These are phyloP conservation scores for Beauveria medogensis DNA, from an alignment of 2,329 filamentous ascomycete genomes.

Conservation along the genomic window DNA sequence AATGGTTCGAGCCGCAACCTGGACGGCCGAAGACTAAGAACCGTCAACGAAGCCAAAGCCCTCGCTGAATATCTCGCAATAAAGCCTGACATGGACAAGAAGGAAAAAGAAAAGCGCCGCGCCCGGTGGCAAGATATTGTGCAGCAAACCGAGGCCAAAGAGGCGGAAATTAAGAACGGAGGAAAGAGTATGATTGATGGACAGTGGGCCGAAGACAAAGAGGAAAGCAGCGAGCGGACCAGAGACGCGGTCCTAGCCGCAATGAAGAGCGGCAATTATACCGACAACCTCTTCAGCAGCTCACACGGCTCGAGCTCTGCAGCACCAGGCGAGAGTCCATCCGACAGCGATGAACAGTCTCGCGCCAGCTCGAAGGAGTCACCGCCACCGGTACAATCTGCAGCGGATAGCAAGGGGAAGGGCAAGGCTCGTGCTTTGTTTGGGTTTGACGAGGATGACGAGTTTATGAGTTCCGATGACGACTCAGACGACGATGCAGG, in stretches of 20 bases:
- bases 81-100: conserved; percentile 94
- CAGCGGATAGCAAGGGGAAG: conserved; percentile 27
- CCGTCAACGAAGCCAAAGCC: conserved; percentile 90
- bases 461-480: conserved; percentile 63
- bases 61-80: conserved; percentile 90
- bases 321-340: conserved; percentile 21
- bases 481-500: conserved; percentile 36
- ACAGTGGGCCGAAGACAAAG: conserved; percentile 92
- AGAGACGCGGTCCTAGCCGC: conserved; percentile 65
- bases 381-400: conserved; percentile 37
- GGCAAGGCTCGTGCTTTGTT: conserved; percentile 49
- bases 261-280: conserved; percentile 56
- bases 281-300: conserved; percentile 50
- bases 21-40: conserved; percentile 81
- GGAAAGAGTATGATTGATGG: conserved; percentile 67
- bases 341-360: conserved; percentile 29
- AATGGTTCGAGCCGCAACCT: conserved; percentile 90
- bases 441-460: conserved; percentile 73
- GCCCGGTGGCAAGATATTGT: conserved; percentile 85
- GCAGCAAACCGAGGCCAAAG: conserved; percentile 70
- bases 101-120: conserved; percentile 79
- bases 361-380: conserved; percentile 38
- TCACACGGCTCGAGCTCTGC: conserved; percentile 39
- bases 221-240: conserved; percentile 79
- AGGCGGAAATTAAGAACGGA: conserved; percentile 74